A percentile compares a stretch with the other conserved stretches of the same genome.
Evolutionary conservation across 2,329 filamentous ascomycete species (phyloP).

Genomic region (Talaromyces amestolkiae): DNA sequence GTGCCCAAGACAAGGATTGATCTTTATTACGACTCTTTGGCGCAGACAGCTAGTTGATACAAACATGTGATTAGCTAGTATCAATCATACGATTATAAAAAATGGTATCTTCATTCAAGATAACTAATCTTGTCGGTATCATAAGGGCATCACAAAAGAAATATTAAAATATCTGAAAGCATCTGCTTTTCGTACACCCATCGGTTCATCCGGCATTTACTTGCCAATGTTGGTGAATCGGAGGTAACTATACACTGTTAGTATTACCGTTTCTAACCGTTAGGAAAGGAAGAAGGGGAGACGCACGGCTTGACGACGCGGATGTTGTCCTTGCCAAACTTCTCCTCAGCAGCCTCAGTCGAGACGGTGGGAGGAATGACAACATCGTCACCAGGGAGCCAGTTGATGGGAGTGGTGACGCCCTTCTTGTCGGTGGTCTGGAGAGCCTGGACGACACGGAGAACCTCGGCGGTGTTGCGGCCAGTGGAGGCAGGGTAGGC

Average conservation of each 20-base stretch:
- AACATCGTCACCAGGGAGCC: conserved; percentile 83
- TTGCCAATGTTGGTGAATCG: conserved; percentile 38
- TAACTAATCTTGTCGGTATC: conserved; percentile 16
- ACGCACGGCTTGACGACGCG: conserved; percentile 58
- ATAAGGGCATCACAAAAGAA: conserved; percentile 17
- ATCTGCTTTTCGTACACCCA: conserved; percentile 8
- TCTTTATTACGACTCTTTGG: conserved; percentile 10
- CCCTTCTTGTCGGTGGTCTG: conserved; percentile 85
- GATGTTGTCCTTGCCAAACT: conserved; percentile 68
- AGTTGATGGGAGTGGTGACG: conserved; percentile 86
- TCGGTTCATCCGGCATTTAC: neutral
- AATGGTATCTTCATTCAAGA: conserved; percentile 8
- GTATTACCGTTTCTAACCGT: neutral
- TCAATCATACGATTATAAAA: neutral
- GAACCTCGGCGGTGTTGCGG: conserved; percentile 75
- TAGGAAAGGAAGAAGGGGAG: neutral
- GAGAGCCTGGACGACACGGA: conserved; percentile 74
- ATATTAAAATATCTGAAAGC: neutral
- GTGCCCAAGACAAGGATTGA: conserved; percentile 10
- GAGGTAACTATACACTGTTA: conserved; percentile 31
- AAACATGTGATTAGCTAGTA: neutral
- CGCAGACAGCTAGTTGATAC: neutral
- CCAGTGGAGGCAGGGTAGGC: conserved; percentile 90
- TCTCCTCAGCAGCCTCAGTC: conserved; percentile 80
- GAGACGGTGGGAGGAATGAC: conserved; percentile 82